These are phyloP conservation scores for Solanum ossicruentum DNA, from an alignment of 257 asterid genomes.

Conservation along the genomic window DNA sequence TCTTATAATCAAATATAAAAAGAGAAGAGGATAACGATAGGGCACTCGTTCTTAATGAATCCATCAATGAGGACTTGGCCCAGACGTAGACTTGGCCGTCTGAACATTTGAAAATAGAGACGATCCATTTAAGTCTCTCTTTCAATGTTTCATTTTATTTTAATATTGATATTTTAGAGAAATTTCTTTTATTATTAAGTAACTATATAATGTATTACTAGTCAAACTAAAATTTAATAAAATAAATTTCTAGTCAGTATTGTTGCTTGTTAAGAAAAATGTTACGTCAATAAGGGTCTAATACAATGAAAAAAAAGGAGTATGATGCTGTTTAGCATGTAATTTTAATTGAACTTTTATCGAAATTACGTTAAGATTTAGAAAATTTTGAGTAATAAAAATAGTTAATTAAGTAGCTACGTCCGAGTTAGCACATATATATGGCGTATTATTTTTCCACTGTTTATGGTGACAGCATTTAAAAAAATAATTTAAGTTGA, in stretches of 20 bases:
- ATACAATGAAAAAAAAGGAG: background rate
- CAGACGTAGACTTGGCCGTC: background rate
- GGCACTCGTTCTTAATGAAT: background rate
- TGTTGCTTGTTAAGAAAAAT: background rate
- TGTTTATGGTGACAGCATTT: background rate
- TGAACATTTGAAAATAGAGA: background rate
- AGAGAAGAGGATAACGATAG: background rate
- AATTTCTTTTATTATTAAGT: background rate
- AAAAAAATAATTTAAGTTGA: background rate
- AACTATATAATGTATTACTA: too few relatives aligned
- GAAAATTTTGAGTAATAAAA: background rate
- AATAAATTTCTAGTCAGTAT: too few relatives aligned
- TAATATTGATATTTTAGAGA: background rate
- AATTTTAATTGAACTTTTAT: background rate
- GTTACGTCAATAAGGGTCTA: background rate
- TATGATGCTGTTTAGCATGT: background rate
- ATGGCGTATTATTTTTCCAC: background rate
- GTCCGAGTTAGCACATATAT: background rate
- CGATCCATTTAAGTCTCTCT: background rate
- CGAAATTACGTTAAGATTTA: background rate
- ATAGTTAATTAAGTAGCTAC: background rate
- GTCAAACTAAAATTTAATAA: background rate
- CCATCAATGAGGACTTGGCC: background rate
- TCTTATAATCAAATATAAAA: background rate
- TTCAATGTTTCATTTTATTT: background rate